Conservation (phyloP, 2,329 filamentous ascomycete species). For the Cladosporium colombiae region DNA sequence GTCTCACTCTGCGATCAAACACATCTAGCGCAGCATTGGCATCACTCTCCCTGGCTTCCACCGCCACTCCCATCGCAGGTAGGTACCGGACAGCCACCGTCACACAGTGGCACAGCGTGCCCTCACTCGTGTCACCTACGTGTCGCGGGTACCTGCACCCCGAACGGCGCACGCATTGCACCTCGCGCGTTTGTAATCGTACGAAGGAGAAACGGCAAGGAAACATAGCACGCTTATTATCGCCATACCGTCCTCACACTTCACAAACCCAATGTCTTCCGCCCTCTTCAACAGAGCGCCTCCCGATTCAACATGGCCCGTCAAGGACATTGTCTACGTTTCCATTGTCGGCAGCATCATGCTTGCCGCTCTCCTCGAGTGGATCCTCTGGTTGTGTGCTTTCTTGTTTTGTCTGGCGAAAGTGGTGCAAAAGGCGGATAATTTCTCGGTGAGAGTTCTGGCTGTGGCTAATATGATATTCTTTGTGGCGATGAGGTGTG, state of each 20-base stretch:
- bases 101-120: neutral
- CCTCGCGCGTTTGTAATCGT: neutral
- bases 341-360: conserved; percentile 78
- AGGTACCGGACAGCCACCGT: conserved; percentile 4
- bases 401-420: conserved; percentile 90
- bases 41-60: neutral
- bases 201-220: neutral
- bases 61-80: neutral
- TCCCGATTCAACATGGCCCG: conserved; percentile 27
- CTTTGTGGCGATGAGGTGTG: conserved; percentile 77
- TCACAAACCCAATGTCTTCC: conserved; percentile 2
- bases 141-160: conserved; percentile 3
- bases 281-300: conserved; percentile 20
- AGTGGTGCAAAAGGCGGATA: conserved; percentile 85
- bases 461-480: conserved; percentile 72
- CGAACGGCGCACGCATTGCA: neutral
- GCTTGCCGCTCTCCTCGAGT: conserved; percentile 83
- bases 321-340: conserved; percentile 76
- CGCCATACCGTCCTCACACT: neutral
- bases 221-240: neutral
- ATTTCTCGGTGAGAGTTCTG: conserved; percentile 77
- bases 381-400: conserved; percentile 91
- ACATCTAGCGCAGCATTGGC: neutral
- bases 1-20: neutral
- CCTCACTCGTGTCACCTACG: conserved; percentile 4